phyloP scores from a whole-genome alignment of 1,284 basidiomycete genomes.

The Wolfiporia cocos region DNA sequence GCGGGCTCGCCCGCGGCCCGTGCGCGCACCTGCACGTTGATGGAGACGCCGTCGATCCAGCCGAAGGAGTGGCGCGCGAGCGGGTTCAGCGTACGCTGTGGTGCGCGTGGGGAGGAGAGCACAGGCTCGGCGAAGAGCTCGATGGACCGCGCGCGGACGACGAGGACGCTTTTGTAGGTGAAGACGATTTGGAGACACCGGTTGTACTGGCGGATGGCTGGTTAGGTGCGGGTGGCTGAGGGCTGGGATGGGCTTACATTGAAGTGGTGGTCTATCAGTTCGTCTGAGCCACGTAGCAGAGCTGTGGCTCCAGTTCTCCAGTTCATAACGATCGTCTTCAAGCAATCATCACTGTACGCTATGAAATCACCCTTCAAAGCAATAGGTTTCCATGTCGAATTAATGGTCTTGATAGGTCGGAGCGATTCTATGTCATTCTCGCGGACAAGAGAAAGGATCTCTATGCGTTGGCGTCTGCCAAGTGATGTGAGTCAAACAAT shows the following conservation, averaged over 20 bases:
- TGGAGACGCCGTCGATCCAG: constrained; percentile 52
- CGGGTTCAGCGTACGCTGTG: constrained; percentile 25
- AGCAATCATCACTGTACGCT: constrained; percentile 44
- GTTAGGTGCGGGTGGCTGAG: constrained; percentile 3
- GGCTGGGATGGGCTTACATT: constrained; percentile 25
- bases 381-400: constrained; percentile 38
- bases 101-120: constrained; percentile 18
- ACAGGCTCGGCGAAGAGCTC: constrained; percentile 44
- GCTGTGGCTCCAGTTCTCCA: constrained; percentile 43
- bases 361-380: constrained; percentile 43
- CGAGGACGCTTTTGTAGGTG: constrained; percentile 39
- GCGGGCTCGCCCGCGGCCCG: neutral
- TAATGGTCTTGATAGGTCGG: constrained; percentile 20
- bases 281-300: constrained; percentile 33
- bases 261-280: constrained; percentile 26
- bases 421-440: neutral
- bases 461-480: constrained; percentile 16
- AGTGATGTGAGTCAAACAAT: neutral
- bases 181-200: constrained; percentile 47
- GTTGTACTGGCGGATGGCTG: constrained; percentile 27
- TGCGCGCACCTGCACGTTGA: constrained; percentile 12
- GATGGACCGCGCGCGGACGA: constrained; percentile 51
- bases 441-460: constrained; percentile 15
- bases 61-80: constrained; percentile 47
- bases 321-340: constrained; percentile 44